phyloP scores from a whole-genome alignment of 495 filamentous ascomycete species.

The Glonium stellatum region DNA sequence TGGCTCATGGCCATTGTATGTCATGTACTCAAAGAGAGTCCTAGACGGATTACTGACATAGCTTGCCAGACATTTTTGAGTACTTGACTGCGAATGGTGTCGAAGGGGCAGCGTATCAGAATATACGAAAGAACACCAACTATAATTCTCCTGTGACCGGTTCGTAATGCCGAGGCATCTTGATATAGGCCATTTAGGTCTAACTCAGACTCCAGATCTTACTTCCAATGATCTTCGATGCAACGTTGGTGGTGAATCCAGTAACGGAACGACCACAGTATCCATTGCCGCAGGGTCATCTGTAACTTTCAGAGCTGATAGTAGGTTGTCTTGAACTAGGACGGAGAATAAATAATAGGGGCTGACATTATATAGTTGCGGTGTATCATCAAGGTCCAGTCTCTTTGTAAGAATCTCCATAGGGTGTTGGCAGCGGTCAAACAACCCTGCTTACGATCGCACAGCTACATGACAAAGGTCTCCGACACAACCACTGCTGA shows the following conservation, averaged over 20 bases:
- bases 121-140: constrained; percentile 51
- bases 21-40: background rate
- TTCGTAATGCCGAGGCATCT: constrained; percentile 12
- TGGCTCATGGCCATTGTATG: constrained; percentile 23
- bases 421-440: background rate
- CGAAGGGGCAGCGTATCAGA: constrained; percentile 44
- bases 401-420: constrained; percentile 31
- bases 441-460: background rate
- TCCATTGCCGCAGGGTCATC: constrained; percentile 46
- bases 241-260: constrained; percentile 49
- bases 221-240: constrained; percentile 49
- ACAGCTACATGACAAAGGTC: constrained; percentile 35
- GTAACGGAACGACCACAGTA: constrained; percentile 41
- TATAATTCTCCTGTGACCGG: constrained; percentile 52
- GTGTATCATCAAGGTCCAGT: constrained; percentile 58
- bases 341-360: background rate
- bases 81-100: constrained; percentile 40
- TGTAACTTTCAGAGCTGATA: constrained; percentile 43
- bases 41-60: background rate
- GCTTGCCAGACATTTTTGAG: constrained; percentile 15
- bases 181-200: background rate
- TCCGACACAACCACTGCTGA: constrained; percentile 21
- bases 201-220: constrained; percentile 31
- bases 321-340: background rate
- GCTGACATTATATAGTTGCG: constrained; percentile 22